These are phyloP conservation scores for Euptelea pleiosperma DNA, from an alignment of 164 flowering plant species.

Conservation along the genomic window DNA sequence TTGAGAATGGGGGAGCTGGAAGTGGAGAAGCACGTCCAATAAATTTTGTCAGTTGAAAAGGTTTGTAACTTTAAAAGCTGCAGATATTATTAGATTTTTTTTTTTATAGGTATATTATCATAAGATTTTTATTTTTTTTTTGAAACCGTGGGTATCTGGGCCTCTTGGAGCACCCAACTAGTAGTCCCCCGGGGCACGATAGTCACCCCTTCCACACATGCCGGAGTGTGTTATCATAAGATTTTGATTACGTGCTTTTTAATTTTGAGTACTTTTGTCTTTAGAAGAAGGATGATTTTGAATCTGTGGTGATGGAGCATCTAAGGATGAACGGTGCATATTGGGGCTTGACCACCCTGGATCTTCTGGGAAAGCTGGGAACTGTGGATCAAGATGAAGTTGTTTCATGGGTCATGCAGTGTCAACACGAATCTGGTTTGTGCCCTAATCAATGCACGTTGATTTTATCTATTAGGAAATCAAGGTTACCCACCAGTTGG, in stretches of 20 bases:
- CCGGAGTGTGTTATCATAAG: no score
- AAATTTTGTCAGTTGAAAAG: constrained; percentile 76
- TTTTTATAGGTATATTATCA: no score
- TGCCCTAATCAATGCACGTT: constrained; percentile 12
- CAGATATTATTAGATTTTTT: no score
- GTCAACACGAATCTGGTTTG: constrained; percentile 86
- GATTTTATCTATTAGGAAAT: background rate
- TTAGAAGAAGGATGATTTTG: constrained; percentile 74
- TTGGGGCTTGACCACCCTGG: constrained; percentile 87
- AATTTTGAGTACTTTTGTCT: background rate
- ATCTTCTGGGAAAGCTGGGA: constrained; percentile 66
- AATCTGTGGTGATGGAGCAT: constrained; percentile 84
- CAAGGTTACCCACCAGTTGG: no score
- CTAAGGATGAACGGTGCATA: constrained; percentile 87
- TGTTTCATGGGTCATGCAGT: constrained; percentile 75
- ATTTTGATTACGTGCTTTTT: no score
- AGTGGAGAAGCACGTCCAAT: constrained; percentile 62
- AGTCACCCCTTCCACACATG: no score
- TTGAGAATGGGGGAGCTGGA: constrained; percentile 58
- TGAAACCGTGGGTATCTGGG: no score
- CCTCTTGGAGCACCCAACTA: no score
- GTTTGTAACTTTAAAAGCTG: constrained; percentile 25
- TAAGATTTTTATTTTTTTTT: no score
- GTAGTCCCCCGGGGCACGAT: no score
- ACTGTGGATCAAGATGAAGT: constrained; percentile 63